These are phyloP conservation scores for Rosa persica DNA, from an alignment of 306 rosid genomes.

Conservation along the genomic window DNA sequence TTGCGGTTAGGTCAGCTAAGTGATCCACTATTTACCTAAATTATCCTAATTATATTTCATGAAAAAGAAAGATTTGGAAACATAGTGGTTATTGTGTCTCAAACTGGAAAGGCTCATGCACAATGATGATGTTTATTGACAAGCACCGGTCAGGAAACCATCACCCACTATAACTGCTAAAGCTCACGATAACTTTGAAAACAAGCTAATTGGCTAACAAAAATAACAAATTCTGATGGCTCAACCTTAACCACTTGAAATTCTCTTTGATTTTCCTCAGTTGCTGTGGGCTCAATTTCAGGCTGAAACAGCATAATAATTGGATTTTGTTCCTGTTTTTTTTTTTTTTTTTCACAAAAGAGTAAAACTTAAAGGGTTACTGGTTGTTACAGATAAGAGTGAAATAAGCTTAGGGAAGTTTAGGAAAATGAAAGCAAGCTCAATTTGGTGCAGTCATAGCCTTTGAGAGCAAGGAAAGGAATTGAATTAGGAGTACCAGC, in stretches of 20 bases:
- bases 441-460: neutral
- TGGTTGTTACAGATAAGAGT: neutral
- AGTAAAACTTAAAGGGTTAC: neutral
- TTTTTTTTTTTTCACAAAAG: neutral
- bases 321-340: neutral
- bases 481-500: neutral
- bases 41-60: neutral
- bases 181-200: constrained; percentile 24
- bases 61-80: neutral
- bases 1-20: constrained; percentile 4
- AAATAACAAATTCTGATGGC: constrained; percentile 38
- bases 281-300: constrained; percentile 1
- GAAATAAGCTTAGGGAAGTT: neutral
- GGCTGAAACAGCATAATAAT: neutral
- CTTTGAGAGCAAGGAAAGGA: neutral
- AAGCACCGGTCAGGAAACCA: neutral
- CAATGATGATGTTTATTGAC: neutral
- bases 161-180: constrained; percentile 18
- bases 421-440: neutral
- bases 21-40: constrained; percentile 3
- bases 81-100: constrained; percentile 21
- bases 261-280: neutral
- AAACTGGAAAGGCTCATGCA: neutral
- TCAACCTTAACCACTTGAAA: constrained; percentile 44
- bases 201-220: constrained; percentile 27